Conservation (phyloP, 2,329 filamentous ascomycete species). For the Aspergillus quadricinctus region DNA sequence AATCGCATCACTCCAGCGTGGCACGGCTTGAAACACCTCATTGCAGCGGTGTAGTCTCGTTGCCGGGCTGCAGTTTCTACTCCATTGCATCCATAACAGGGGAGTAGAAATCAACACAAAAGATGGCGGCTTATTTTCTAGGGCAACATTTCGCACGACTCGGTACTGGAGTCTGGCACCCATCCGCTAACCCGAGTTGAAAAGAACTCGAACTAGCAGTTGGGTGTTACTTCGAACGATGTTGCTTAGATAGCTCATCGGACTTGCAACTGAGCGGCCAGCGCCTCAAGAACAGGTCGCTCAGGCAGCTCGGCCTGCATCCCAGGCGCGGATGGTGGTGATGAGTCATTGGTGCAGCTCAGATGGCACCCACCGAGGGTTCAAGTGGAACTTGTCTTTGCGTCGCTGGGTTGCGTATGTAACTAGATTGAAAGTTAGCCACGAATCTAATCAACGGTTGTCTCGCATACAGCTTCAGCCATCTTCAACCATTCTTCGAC, state of each 20-base stretch:
- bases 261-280: neutral
- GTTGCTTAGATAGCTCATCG: neutral
- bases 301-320: neutral
- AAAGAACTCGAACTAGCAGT: neutral
- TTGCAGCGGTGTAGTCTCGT: neutral
- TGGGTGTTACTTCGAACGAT: neutral
- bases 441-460: neutral
- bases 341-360: neutral
- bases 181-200: neutral
- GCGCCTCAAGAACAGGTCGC: neutral
- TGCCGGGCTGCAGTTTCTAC: neutral
- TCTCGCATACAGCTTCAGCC: slow-evolving; percentile 58
- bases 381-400: slow-evolving; percentile 14
- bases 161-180: neutral
- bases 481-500: slow-evolving; percentile 77
- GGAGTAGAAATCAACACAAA: neutral
- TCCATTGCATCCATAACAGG: neutral
- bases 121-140: neutral
- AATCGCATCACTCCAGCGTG: neutral
- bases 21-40: neutral
- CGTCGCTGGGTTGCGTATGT: slow-evolving; percentile 17
- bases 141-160: neutral
- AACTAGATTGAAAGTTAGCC: slow-evolving; percentile 21
- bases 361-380: too few relatives aligned
- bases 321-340: neutral